Base-by-base conservation (phyloP, 2,329 filamentous ascomycete genomes). In the Periconia sp. region DNA sequence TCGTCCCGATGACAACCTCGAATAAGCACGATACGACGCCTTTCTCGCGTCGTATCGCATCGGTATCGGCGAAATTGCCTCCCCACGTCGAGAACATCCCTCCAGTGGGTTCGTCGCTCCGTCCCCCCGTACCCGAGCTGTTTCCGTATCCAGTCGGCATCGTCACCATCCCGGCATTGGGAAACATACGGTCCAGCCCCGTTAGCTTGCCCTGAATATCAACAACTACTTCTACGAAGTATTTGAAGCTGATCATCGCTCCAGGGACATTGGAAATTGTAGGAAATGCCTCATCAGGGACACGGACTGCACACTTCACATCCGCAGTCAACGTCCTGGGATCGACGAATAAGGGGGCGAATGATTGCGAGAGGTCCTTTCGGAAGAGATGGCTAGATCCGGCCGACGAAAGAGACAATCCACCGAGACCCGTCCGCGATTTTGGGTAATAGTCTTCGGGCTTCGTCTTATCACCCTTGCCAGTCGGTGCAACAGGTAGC, bases 221-320 rank as follows among this genome's bases (percentile, higher is more conserved):
- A 16, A 96, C 83, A 19, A 97, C 86, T 2, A 96, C 89, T 69
- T 99, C 94, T 15, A 96, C 81, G 55, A 92, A 89, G 63, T 99
- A 97, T 56, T 87, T 89, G 75, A 99, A 97, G 57, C 86, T 91
- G 53, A 99, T 94, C 85, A 97, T 94, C 23, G 89, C 86, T 3
- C 92, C 91, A 0, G 94, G 94, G 0, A 96, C 90, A 40, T 86
- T 86, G 19, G 84, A 85, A 50, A 97, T 97, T 2, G 92, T 96
- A 0, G 94, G 92, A 57, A 97, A 97, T 0, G 85, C 85, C 61
- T 96, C 89, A 51, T 95, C 90, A 0, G 94, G 94, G 3, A 97
- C 83, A 55, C 89, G 85, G 12, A 99, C 83, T 3, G 88, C 87
- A 4, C 91, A 87, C 12, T 86, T 94, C 29, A 97, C 83, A 32